Base-by-base conservation (phyloP, 495 filamentous ascomycete genomes). In the Bombardia bombarda region DNA sequence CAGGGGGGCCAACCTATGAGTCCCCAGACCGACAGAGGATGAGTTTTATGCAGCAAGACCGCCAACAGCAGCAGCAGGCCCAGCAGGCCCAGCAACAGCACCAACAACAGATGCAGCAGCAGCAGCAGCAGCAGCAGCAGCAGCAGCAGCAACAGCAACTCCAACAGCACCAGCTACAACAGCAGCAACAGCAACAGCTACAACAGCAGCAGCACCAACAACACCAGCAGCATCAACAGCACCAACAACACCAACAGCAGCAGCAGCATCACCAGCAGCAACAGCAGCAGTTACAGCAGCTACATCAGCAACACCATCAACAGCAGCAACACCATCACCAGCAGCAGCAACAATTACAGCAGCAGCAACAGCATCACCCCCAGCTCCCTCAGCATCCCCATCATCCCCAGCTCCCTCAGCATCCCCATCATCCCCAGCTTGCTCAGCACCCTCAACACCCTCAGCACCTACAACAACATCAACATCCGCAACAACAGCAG, bases 21-120 rank as follows among this genome's bases (percentile, higher is more conserved):
- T 77, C 74, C 10, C 73, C 74, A 2, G 69, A 74, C 8, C 59
- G 66, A 0, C 63, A 65, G 20, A 60, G 66, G n/a, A 57, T 67
- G 38, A 46, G 34, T 21, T 33, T 52, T 3, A 51, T 53, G 47
- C 62, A 60, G 55, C 43, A 57, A 10, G 62, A 66, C 17, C 53
- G 60, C n/a, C 62, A 61, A 24, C 47, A 60, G 38, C 63, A 57
- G 18, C 67, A 63, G 34, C 53, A 61, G 8, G 30, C 40, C 21
- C 49, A 49, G 31, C 59, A 45, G 18, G 50, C 57, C n/a, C 58
- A 54, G 25, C 51, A 50, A 13, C 42, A 33, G 3, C 39, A 40
- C 18, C 52, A 51, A 22, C 59, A 49, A 19, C 52, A 61, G 17
- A 56, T 52, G 32, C 51, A 50, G 10, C 42, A 34, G n/a, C 32